A percentile compares a stretch with the other conserved stretches of the same genome.
Evolutionary conservation across 1,284 basidiomycete species (phyloP).

Genomic region (Cutaneotrichosporon mucoides): DNA sequence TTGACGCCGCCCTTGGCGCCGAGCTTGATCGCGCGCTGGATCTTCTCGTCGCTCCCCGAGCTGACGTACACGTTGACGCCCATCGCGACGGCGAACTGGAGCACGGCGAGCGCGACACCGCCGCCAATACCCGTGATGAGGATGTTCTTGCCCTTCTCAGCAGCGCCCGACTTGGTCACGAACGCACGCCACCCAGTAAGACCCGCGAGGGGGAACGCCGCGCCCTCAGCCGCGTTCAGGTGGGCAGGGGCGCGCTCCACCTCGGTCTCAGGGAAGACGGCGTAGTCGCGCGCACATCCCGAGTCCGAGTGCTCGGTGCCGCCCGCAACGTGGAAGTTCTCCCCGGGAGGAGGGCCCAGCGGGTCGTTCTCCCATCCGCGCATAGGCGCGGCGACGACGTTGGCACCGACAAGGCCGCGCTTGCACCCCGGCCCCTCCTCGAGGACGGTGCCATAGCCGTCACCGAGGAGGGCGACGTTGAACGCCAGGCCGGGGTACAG

Average conservation of each 20-base stretch:
- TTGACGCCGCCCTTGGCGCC: conserved; percentile 17
- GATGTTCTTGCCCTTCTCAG: conserved; percentile 14
- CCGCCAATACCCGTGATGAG: conserved; percentile 21
- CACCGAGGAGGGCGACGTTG: conserved; percentile 11
- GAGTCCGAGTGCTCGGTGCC: conserved; percentile 13
- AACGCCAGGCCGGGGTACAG: conserved; percentile 18
- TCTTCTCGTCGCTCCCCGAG: conserved; percentile 12
- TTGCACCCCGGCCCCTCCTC: conserved; percentile 7
- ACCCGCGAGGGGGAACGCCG: conserved; percentile 15
- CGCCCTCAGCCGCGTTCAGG: conserved; percentile 10
- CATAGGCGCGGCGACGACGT: conserved; percentile 11
- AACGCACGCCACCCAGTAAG: conserved; percentile 19
- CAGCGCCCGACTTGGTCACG: conserved; percentile 15
- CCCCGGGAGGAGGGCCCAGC: conserved; percentile 7
- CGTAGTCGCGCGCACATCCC: conserved; percentile 17
- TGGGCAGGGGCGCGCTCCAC: conserved; percentile 18
- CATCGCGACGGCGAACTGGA: conserved; percentile 17
- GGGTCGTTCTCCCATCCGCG: conserved; percentile 18
- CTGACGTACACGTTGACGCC: conserved; percentile 18
- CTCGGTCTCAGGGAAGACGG: conserved; percentile 10
- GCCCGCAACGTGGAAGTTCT: conserved; percentile 18
- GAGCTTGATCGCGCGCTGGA: conserved; percentile 9
- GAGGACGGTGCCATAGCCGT: conserved; percentile 14
- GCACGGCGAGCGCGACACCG: conserved; percentile 16
- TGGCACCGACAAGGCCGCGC: background rate